phyloP scores from a whole-genome alignment of 1,284 basidiomycete species.

The Fomitopsis palustris region DNA sequence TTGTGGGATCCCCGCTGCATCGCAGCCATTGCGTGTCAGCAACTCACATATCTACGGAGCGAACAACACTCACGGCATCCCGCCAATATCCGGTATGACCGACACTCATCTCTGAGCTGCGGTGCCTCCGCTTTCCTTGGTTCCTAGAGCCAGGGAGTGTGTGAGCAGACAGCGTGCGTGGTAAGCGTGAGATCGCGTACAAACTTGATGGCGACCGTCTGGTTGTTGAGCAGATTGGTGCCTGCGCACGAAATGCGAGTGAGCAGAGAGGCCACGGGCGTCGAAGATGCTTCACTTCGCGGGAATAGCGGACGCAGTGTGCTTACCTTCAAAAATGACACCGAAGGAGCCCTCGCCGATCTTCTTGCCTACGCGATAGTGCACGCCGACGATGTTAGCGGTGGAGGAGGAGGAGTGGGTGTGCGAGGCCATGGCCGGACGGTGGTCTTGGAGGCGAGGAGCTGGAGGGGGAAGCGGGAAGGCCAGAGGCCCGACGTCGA shows the following conservation, averaged over 20 bases:
- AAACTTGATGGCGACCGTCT: constrained; percentile 98
- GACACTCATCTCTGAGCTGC: constrained; percentile 94
- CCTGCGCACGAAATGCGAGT: constrained; percentile 42
- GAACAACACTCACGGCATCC: constrained; percentile 75
- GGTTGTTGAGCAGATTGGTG: constrained; percentile 91
- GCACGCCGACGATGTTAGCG: constrained; percentile 70
- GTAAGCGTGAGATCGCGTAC: constrained; percentile 45
- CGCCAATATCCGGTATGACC: constrained; percentile 92
- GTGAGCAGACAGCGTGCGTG: constrained; percentile 4
- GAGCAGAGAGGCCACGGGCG: neutral
- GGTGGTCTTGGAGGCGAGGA: constrained; percentile 19
- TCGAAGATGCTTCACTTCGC: neutral
- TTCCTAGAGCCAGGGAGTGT: constrained; percentile 52
- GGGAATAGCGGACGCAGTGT: constrained; percentile 4
- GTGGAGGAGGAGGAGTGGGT: constrained; percentile 52
- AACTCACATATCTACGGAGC: neutral
- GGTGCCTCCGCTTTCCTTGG: constrained; percentile 95
- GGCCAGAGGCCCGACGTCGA: constrained; percentile 13
- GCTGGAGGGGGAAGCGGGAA: constrained; percentile 21
- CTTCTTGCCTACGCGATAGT: constrained; percentile 85
- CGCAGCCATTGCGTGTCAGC: neutral
- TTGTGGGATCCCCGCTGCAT: constrained; percentile 85
- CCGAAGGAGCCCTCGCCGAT: constrained; percentile 90
- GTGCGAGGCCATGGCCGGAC: constrained; percentile 52
- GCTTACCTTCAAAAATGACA: constrained; percentile 91